These are phyloP conservation scores for Scheffersomyces stambukii DNA, from an alignment of 1,139 yeast species.

Conservation along the genomic window DNA sequence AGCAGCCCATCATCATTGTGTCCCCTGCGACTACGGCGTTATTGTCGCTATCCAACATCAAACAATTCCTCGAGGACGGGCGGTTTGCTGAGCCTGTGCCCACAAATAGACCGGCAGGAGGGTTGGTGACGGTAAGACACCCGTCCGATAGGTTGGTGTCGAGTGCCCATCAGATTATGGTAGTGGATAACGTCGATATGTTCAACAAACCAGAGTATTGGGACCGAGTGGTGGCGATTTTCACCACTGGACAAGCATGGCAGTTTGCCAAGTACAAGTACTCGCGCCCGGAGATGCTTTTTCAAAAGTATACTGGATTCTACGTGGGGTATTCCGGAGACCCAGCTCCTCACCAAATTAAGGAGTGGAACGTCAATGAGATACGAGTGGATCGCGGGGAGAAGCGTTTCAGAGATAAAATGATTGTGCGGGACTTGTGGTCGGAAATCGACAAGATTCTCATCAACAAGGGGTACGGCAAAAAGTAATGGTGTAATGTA, in stretches of 20 bases:
- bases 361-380: conserved; percentile 84
- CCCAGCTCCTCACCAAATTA: conserved; percentile 66
- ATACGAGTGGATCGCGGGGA: conserved; percentile 72
- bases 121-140: conserved; percentile 52
- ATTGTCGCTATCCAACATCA: conserved; percentile 74
- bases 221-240: conserved; percentile 92
- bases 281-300: conserved; percentile 73
- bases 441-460: conserved; percentile 62
- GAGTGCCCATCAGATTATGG: conserved; percentile 59
- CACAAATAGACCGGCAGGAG: conserved; percentile 33
- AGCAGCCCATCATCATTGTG: conserved; percentile 86
- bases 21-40: conserved; percentile 95
- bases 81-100: conserved; percentile 57
- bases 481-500: conserved; percentile 5
- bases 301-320: conserved; percentile 82
- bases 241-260: conserved; percentile 98
- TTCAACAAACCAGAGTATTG: conserved; percentile 95
- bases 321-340: conserved; percentile 77
- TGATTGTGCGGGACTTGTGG: conserved; percentile 85
- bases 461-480: conserved; percentile 41
- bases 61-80: conserved; percentile 78
- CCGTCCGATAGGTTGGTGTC: conserved; percentile 52
- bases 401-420: conserved; percentile 83
- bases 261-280: conserved; percentile 87
- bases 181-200: conserved; percentile 84